Evolutionary conservation across 441 rosid species (phyloP).

Genomic region (Francoa sonchifolia): DNA sequence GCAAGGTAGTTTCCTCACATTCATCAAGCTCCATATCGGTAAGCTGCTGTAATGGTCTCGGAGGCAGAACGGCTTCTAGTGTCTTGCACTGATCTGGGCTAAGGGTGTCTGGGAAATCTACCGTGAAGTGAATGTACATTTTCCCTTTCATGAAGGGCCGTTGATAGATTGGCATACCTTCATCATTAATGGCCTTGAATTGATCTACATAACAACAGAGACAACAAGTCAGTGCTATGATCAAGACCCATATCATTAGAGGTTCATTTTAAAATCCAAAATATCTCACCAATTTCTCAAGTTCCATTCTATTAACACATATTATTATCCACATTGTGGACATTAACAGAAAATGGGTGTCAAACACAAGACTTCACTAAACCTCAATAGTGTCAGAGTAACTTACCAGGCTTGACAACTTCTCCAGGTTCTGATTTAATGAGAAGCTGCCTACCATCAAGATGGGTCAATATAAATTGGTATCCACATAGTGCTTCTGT

Average conservation of each 20-base stretch:
- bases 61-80: constrained; percentile 52
- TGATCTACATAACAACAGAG: constrained; percentile 41
- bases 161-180: constrained; percentile 87
- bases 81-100: constrained; percentile 55
- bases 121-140: constrained; percentile 68
- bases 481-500: constrained; percentile 91
- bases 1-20: constrained; percentile 83
- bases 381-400: no score
- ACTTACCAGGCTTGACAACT: constrained; percentile 74
- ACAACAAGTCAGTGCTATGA: no score
- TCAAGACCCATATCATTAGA: no score
- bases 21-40: constrained; percentile 90
- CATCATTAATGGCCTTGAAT: constrained; percentile 76
- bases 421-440: constrained; percentile 80
- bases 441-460: constrained; percentile 81
- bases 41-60: constrained; percentile 37
- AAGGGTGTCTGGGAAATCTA: constrained; percentile 75
- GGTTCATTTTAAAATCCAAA: no score
- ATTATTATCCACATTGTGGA: no score
- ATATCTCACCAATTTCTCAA: no score
- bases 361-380: no score
- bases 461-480: constrained; percentile 62
- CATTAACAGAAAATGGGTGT: no score
- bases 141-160: constrained; percentile 92
- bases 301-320: no score